Percentiles rank a stretch among this genome's conserved stretches.
Conservation (phyloP, 805 yeast genomes). For the Yarrowia sp. region DNA sequence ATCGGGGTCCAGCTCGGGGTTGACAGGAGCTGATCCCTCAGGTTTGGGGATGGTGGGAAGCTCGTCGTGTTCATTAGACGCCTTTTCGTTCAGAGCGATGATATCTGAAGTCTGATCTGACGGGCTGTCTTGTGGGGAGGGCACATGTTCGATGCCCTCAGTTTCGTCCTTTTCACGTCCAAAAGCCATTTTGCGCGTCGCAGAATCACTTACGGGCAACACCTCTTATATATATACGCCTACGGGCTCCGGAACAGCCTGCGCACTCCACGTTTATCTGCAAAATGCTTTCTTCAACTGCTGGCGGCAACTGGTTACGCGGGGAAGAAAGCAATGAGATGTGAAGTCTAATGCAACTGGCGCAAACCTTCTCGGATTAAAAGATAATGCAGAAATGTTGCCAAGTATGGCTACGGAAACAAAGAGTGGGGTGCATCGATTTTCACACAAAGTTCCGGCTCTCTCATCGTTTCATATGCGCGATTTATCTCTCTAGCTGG, state of each 20-base stretch:
- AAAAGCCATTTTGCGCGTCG: conserved; percentile 4
- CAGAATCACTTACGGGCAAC: neutral
- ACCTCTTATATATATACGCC: conserved; percentile 1
- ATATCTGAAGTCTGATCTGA: conserved; percentile 16
- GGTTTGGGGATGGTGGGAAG: conserved; percentile 6
- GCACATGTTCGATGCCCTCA: conserved; percentile 26
- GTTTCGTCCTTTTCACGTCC: conserved; percentile 3
- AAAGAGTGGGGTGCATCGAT: neutral
- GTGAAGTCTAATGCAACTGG: conserved; percentile 1
- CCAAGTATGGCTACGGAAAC: conserved; percentile 5
- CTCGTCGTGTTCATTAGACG: conserved; percentile 20
- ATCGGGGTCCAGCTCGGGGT: conserved; percentile 23
- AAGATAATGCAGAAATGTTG: conserved; percentile 26
- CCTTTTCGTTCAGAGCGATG: conserved; percentile 17
- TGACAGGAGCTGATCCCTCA: neutral
- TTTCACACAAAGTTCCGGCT: neutral
- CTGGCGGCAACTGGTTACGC: conserved; percentile 9
- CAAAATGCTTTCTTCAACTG: conserved; percentile 9
- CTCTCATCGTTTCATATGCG: neutral
- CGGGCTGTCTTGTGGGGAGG: conserved; percentile 1
- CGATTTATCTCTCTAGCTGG: neutral
- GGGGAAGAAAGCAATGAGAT: conserved; percentile 33
- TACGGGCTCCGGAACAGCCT: neutral
- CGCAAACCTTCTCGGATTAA: conserved; percentile 30
- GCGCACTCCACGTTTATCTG: conserved; percentile 11